These are phyloP conservation scores for Talaromyces islandicus DNA, from an alignment of 2,329 filamentous ascomycete species.

Conservation along the genomic window DNA sequence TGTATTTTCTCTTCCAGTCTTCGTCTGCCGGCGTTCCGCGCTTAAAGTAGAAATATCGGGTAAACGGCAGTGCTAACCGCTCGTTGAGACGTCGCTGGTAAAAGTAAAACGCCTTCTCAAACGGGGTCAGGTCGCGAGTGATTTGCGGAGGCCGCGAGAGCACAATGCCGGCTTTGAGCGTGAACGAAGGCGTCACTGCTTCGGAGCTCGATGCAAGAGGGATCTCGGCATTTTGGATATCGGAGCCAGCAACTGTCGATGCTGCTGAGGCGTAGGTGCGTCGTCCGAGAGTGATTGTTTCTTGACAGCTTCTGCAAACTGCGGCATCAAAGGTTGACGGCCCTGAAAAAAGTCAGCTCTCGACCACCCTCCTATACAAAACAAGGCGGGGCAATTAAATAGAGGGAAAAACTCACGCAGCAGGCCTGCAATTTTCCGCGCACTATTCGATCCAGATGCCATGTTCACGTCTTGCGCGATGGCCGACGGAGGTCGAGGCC, in stretches of 20 bases:
- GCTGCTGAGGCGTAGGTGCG: conserved; percentile 32
- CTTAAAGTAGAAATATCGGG: conserved; percentile 91
- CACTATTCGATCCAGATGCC: conserved; percentile 37
- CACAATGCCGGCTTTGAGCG: conserved; percentile 63
- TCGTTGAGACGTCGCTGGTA: conserved; percentile 98
- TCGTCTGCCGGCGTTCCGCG: conserved; percentile 74
- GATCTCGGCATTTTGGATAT: conserved; percentile 21
- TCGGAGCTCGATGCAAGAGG: conserved; percentile 36
- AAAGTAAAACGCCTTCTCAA: conserved; percentile 90
- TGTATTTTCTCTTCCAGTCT: conserved; percentile 84
- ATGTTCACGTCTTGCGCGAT: conserved; percentile 20
- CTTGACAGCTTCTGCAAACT: conserved; percentile 40
- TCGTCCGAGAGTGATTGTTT: conserved; percentile 32
- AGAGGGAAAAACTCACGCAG: conserved; percentile 27
- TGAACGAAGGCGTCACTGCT: conserved; percentile 31
- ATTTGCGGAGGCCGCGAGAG: conserved; percentile 83
- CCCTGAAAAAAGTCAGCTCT: conserved; percentile 13
- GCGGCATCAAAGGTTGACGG: conserved; percentile 32
- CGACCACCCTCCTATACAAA: not conserved
- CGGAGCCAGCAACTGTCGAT: conserved; percentile 32
- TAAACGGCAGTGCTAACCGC: conserved; percentile 79
- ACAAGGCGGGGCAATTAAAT: not conserved
- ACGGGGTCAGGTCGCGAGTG: conserved; percentile 74
- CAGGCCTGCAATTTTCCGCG: conserved; percentile 33
- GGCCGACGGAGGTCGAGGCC: conserved; percentile 13